A percentile compares a stretch with the other conserved stretches of the same genome.
Evolutionary conservation across 2,329 filamentous ascomycete species (phyloP).

Genomic region (Beauveria bassiana): DNA sequence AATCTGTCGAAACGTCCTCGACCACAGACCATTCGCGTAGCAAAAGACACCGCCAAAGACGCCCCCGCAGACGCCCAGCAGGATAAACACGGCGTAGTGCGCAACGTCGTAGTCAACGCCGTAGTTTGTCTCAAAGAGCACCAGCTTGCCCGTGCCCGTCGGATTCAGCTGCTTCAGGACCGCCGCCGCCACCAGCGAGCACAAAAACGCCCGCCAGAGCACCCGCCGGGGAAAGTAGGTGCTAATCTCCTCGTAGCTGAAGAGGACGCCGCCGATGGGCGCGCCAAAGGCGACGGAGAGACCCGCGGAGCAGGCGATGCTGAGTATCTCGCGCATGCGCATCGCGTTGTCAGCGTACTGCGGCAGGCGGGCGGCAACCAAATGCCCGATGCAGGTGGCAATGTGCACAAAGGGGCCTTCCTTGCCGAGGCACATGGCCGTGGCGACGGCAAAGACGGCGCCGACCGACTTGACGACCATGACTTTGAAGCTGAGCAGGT

Average conservation of each 20-base stretch:
- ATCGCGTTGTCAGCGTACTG: conserved; percentile 82
- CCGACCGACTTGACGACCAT: conserved; percentile 84
- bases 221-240: conserved; percentile 99
- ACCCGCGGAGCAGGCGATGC: conserved; percentile 82
- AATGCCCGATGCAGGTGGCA: conserved; percentile 90
- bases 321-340: conserved; percentile 85
- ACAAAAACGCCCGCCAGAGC: conserved; percentile 99
- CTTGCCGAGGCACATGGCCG: conserved; percentile 94
- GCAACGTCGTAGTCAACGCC: conserved; percentile 89
- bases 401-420: conserved; percentile 94
- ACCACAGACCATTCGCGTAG: conserved; percentile 86
- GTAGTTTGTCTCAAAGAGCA: conserved; percentile 93
- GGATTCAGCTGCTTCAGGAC: conserved; percentile 89
- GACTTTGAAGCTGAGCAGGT: conserved; percentile 83
- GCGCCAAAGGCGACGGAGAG: conserved; percentile 93
- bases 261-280: conserved; percentile 88
- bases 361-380: conserved; percentile 70
- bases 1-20: conserved; percentile 58
- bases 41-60: conserved; percentile 93
- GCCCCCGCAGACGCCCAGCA: conserved; percentile 82
- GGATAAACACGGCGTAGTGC: conserved; percentile 78
- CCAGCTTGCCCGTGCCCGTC: conserved; percentile 89
- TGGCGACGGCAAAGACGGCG: conserved; percentile 83
- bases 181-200: conserved; percentile 98
- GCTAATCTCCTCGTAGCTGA: conserved; percentile 90